These are phyloP conservation scores for Skeletonema marinoi DNA, from an alignment of 108 stramenopile species.

Conservation along the genomic window DNA sequence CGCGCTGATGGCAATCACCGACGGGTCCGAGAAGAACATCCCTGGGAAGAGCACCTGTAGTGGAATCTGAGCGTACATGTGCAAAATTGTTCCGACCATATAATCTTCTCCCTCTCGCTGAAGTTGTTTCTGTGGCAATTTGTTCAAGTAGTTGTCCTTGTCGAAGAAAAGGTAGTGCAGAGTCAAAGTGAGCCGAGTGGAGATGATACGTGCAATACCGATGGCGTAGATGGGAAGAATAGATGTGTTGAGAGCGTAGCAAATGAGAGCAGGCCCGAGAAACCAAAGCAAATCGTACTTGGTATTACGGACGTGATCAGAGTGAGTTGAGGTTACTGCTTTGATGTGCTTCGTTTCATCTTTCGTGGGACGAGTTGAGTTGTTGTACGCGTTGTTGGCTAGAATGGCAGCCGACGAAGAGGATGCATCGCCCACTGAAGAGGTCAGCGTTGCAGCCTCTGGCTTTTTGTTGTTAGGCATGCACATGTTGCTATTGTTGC, in stretches of 20 bases:
- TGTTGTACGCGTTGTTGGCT: constrained; percentile 43
- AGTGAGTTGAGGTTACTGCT: constrained; percentile 64
- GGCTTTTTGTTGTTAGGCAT: constrained; percentile 18
- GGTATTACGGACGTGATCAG: constrained; percentile 58
- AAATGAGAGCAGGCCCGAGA: constrained; percentile 54
- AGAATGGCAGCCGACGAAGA: constrained; percentile 36
- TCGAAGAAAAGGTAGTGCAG: constrained; percentile 67
- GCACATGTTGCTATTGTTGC: constrained; percentile 4
- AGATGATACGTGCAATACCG: constrained; percentile 59
- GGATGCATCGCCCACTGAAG: constrained; percentile 32
- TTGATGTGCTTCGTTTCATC: constrained; percentile 54
- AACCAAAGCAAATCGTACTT: constrained; percentile 59
- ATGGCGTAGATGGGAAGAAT: constrained; percentile 62
- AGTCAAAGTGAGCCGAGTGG: constrained; percentile 56
- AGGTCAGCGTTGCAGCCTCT: background rate
- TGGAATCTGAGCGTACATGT: constrained; percentile 70
- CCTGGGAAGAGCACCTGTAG: constrained; percentile 64
- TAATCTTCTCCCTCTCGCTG: constrained; percentile 65
- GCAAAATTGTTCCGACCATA: constrained; percentile 56
- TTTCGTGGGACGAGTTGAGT: constrained; percentile 39
- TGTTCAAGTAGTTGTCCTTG: constrained; percentile 75
- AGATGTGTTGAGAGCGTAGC: constrained; percentile 46
- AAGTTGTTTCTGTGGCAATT: constrained; percentile 64
- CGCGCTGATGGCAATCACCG: constrained; percentile 47
- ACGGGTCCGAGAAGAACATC: constrained; percentile 62